Percentiles rank a stretch among this genome's conserved stretches.
Evolutionary conservation across 2,329 filamentous ascomycete genomes (phyloP).

Genomic region (Talaromyces marneffei): DNA sequence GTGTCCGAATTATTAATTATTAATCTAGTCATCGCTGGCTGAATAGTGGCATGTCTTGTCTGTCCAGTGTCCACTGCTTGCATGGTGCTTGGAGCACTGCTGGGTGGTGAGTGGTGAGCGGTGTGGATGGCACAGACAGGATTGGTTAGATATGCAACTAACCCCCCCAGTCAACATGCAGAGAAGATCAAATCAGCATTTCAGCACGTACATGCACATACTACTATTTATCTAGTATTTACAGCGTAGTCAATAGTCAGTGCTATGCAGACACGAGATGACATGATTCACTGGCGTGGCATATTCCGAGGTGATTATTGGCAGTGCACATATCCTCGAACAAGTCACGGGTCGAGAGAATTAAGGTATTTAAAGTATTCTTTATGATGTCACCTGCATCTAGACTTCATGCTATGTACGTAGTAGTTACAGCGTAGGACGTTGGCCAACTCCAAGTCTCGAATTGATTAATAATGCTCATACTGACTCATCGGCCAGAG

Average conservation of each 20-base stretch:
- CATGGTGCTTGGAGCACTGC: too few species aligned
- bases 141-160: neutral
- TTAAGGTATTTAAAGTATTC: slow-evolving; percentile 1
- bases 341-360: neutral
- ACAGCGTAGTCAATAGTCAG: too few species aligned
- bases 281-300: neutral
- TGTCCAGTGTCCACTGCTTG: too few species aligned
- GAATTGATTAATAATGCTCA: neutral
- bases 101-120: neutral
- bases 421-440: too few species aligned
- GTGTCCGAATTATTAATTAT: neutral
- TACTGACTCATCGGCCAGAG: neutral
- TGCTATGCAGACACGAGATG: neutral
- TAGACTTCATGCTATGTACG: neutral
- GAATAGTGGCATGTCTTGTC: neutral
- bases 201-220: too few species aligned
- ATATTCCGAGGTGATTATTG: neutral
- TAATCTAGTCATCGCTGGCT: too few species aligned
- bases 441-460: neutral
- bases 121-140: neutral
- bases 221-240: too few species aligned
- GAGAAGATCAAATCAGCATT: neutral
- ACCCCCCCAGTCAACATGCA: neutral
- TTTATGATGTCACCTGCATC: neutral
- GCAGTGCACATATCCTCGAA: too few species aligned